phyloP scores from a whole-genome alignment of 805 yeast species.

The Middelhovenomyces tepae region DNA sequence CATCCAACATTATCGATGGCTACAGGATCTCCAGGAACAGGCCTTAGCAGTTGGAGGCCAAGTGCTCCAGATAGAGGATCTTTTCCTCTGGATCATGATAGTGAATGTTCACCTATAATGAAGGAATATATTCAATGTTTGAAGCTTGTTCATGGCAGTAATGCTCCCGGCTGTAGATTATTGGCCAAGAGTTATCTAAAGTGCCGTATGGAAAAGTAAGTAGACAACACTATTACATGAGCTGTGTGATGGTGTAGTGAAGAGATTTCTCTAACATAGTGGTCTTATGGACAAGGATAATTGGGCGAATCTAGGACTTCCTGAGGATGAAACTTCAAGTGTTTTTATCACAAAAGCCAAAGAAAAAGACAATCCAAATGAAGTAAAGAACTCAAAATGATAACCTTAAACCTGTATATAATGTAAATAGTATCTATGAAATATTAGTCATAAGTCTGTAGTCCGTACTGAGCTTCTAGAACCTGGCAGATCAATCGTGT shows the following conservation, averaged over 20 bases:
- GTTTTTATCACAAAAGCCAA: not conserved
- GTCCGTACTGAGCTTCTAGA: no score
- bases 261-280: no score
- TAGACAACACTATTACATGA: constrained; percentile 22
- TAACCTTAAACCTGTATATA: no score
- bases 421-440: no score
- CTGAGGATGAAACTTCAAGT: constrained; percentile 37
- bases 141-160: constrained; percentile 66
- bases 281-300: constrained; percentile 51
- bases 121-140: constrained; percentile 66
- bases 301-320: constrained; percentile 55
- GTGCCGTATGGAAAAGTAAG: constrained; percentile 76
- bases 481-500: no score
- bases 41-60: constrained; percentile 36
- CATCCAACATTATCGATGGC: no score
- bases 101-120: constrained; percentile 76
- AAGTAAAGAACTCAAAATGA: no score
- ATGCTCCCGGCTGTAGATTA: constrained; percentile 84
- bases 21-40: constrained; percentile 19
- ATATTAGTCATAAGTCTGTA: no score
- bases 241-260: no score
- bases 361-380: no score
- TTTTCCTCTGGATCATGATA: constrained; percentile 85
- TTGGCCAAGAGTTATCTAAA: constrained; percentile 73
- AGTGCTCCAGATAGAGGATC: constrained; percentile 97